These are phyloP conservation scores for Chalara sp. DNA, from an alignment of 2,329 filamentous ascomycete genomes.

Conservation along the genomic window DNA sequence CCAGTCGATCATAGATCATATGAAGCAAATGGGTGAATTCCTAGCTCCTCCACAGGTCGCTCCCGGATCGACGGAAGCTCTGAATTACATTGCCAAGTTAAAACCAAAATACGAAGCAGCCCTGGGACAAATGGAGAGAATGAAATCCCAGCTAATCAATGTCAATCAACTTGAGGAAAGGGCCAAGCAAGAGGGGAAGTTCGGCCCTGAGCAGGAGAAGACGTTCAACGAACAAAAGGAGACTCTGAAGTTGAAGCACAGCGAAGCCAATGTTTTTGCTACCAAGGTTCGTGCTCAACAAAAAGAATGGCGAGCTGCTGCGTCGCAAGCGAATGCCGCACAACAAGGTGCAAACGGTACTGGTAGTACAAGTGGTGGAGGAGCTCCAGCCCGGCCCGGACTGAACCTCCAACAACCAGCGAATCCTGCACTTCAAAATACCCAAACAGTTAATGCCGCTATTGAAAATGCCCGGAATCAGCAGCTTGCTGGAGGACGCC, in stretches of 20 bases:
- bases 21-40: conserved; percentile 41
- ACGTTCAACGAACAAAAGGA: conserved; percentile 38
- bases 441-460: conserved; percentile 27
- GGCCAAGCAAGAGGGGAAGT: conserved; percentile 35
- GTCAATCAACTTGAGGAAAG: conserved; percentile 39
- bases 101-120: conserved; percentile 42
- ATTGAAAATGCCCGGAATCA: conserved; percentile 28
- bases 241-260: conserved; percentile 36
- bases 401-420: conserved; percentile 22
- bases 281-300: conserved; percentile 37
- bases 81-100: conserved; percentile 42
- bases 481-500: conserved; percentile 22
- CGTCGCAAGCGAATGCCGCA: conserved; percentile 17
- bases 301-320: conserved; percentile 18
- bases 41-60: conserved; percentile 33
- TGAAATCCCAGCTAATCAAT: conserved; percentile 33
- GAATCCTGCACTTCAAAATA: conserved; percentile 23
- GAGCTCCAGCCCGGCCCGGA: conserved; percentile 20
- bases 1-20: conserved; percentile 35
- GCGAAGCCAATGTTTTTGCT: conserved; percentile 41
- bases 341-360: conserved; percentile 12
- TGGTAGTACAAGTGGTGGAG: conserved; percentile 9
- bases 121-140: conserved; percentile 42
- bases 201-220: conserved; percentile 42
- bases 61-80: conserved; percentile 35